phyloP scores from a whole-genome alignment of 1,284 basidiomycete genomes.

The Volvariella surrecta region DNA sequence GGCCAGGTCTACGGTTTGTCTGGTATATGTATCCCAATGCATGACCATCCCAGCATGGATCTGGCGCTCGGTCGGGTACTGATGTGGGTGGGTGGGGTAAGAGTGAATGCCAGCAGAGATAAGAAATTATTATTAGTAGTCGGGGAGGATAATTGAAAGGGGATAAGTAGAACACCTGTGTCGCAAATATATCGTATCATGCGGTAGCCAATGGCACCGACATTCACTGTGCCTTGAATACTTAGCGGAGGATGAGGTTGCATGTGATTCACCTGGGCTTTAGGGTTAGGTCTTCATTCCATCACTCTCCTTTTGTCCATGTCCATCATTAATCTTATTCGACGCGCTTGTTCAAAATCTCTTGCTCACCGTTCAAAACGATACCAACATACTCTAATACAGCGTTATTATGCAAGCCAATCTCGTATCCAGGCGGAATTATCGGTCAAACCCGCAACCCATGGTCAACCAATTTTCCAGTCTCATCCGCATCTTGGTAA shows the following conservation, averaged over 20 bases:
- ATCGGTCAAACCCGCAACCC: constrained; percentile 49
- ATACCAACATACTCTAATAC: background rate
- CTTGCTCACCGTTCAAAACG: constrained; percentile 8
- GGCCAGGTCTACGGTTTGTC: constrained; percentile 56
- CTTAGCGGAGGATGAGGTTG: no score
- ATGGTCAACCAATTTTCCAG: constrained; percentile 69
- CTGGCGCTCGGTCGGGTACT: background rate
- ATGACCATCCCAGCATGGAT: constrained; percentile 21
- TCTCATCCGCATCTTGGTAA: constrained; percentile 76
- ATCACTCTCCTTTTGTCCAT: constrained; percentile 13
- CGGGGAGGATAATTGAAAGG: no score
- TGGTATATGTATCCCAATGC: constrained; percentile 52
- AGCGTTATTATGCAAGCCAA: constrained; percentile 26
- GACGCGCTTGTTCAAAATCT: constrained; percentile 4
- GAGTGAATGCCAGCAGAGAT: no score
- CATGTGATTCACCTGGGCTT: constrained; percentile 3
- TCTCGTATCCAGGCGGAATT: constrained; percentile 7
- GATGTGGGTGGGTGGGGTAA: background rate
- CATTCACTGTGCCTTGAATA: no score
- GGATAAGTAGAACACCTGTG: no score
- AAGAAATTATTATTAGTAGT: no score
- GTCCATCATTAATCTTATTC: constrained; percentile 14
- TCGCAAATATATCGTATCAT: no score
- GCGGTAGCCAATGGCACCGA: no score
- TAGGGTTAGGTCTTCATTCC: constrained; percentile 9